Evolutionary conservation across 2,329 filamentous ascomycete species (phyloP), one percentile per base, ranked within the genome.

Genomic region (Hypomyces perniciosus): DNA sequence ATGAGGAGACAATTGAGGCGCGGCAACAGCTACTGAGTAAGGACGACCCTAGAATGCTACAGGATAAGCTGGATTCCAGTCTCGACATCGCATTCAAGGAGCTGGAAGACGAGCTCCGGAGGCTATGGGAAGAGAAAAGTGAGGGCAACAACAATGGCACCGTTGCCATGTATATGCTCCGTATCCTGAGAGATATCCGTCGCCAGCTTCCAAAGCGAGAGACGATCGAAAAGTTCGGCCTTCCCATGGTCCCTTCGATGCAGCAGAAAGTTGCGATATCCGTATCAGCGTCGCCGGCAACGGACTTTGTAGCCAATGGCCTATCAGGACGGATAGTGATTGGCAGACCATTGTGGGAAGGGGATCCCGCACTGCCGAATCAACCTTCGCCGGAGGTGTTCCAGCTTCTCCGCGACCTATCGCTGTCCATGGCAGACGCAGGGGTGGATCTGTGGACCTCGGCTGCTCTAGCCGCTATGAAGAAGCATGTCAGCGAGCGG

Each of bases 361-460:
- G 88, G 1, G 74, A 80, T 35, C 87, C 88, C 0, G 74, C 81
- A 28, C 65, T 96, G 39, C 92, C 92, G 0, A 76, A 83, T 5
- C 88, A 93, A 61, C 90, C 90, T 1, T 92, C 89, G 0, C 84
- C 88, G 0, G 76, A 77, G 20, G 73, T 83, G 0, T 95, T 95
- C 62, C 80, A 78, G 53, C 84, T 95, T 49, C 62, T 96, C 44
- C 80, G 82, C 27, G 75, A 75, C 41, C 63, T 95, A 29, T 79
- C 81, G 4, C 70, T 72, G 43, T 73, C 77, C 5, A 95, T 96
- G 89, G 78, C 78, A 4, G 72, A 76, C 9, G 72, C 79, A 3
- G 91, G 91, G 0, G 73, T 80, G 42, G 92, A 96, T 64, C 67
- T 96, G 3, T 97, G 91, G 91, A 90, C 85, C 48, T 77, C 81